Evolutionary conservation across 2,329 filamentous ascomycete genomes (phyloP).

Genomic region (Ceratocystis eucalypticola): DNA sequence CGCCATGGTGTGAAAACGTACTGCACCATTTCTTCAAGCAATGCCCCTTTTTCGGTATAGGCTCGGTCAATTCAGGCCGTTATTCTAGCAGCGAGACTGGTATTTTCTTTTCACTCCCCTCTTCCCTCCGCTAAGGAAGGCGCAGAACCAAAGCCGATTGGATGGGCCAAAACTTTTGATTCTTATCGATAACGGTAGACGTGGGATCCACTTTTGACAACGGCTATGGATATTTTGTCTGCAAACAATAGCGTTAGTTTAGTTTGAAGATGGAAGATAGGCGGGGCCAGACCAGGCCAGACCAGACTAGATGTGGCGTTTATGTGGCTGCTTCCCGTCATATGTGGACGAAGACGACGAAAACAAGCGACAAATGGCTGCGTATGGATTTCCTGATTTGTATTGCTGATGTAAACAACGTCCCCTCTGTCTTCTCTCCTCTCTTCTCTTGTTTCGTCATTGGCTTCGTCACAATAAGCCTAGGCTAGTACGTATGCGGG

Average conservation of each 20-base stretch:
- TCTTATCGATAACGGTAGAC: constrained; percentile 23
- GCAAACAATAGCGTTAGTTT: too few relatives aligned
- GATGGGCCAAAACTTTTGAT: neutral
- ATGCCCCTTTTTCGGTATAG: neutral
- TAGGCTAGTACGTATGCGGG: neutral
- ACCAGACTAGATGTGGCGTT: too few relatives aligned
- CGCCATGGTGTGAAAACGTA: constrained; percentile 67
- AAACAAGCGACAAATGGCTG: too few relatives aligned
- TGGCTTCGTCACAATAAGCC: neutral
- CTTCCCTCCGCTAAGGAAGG: neutral
- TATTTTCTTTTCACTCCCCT: neutral
- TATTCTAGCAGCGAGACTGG: neutral
- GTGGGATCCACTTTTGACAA: constrained; percentile 20
- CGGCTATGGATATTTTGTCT: constrained; percentile 3
- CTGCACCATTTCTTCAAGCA: constrained; percentile 41
- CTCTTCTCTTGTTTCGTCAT: neutral
- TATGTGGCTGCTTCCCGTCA: too few relatives aligned
- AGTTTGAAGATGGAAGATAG: too few relatives aligned
- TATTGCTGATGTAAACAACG: too few relatives aligned
- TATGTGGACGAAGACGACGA: too few relatives aligned
- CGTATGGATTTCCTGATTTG: too few relatives aligned
- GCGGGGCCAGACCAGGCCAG: too few relatives aligned
- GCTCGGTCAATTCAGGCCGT: neutral
- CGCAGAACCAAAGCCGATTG: constrained; percentile 6
- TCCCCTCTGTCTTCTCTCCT: neutral